These are phyloP conservation scores for Mycena crocata DNA, from an alignment of 768 basidiomycete species.

Conservation along the genomic window DNA sequence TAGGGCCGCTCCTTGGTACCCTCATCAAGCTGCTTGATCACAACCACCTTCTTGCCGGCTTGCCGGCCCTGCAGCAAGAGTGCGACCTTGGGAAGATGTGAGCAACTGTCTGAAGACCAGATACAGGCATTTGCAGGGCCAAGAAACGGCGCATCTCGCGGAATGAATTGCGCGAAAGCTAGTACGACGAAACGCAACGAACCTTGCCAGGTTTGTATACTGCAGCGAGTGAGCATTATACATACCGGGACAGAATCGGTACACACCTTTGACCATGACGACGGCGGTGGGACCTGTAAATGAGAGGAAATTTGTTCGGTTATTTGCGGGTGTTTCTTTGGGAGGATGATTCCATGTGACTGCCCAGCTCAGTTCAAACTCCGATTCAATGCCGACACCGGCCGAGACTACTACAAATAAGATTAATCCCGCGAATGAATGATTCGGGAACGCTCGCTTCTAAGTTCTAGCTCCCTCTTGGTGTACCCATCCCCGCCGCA, in stretches of 20 bases:
- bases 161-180: background rate
- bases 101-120: background rate
- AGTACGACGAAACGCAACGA: slow-evolving; percentile 20
- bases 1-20: slow-evolving; percentile 96
- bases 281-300: slow-evolving; percentile 48
- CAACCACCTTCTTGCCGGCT: slow-evolving; percentile 99
- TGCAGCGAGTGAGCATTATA: slow-evolving; percentile 43
- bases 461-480: slow-evolving; percentile 3
- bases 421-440: no score
- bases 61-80: slow-evolving; percentile 99
- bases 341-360: no score
- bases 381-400: slow-evolving; percentile 20
- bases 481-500: slow-evolving; percentile 29
- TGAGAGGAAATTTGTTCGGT: no score
- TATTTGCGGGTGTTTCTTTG: no score
- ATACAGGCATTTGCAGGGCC: background rate
- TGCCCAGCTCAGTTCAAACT: no score
- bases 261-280: slow-evolving; percentile 70
- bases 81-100: slow-evolving; percentile 70
- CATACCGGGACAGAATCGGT: background rate
- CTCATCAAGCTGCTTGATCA: slow-evolving; percentile 97
- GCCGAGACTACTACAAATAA: slow-evolving; percentile 31
- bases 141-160: background rate
- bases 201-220: slow-evolving; percentile 98
- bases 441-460: background rate